Evolutionary conservation across 116 monocot species (phyloP).

Genomic region (Posidonia oceanica): DNA sequence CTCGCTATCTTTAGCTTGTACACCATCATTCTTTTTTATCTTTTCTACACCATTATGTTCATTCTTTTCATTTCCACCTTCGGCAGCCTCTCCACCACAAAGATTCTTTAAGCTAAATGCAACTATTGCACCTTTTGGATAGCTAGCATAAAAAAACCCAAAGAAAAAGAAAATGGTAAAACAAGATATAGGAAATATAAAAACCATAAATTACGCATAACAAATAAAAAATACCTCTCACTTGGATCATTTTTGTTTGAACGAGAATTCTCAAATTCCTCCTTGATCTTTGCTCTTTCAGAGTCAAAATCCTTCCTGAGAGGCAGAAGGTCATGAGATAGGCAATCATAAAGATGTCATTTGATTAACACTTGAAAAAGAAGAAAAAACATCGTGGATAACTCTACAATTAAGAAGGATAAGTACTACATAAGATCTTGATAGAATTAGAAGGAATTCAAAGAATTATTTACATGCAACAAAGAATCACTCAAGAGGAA

Average conservation of each 20-base stretch:
- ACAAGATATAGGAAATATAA: background rate
- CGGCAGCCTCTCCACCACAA: conserved; percentile 5
- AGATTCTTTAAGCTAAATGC: conserved; percentile 54
- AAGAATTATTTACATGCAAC: too few relatives aligned
- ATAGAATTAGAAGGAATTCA: too few relatives aligned
- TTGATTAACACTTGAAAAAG: background rate
- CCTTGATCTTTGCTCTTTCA: conserved; percentile 37
- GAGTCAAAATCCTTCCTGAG: conserved; percentile 68
- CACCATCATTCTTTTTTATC: background rate
- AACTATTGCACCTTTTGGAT: conserved; percentile 77
- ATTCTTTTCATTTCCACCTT: conserved; percentile 3
- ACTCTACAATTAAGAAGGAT: too few relatives aligned
- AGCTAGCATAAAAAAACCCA: conserved; percentile 20
- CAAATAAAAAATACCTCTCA: conserved; percentile 26
- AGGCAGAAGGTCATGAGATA: background rate
- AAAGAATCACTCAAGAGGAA: too few relatives aligned
- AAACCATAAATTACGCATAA: background rate
- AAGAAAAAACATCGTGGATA: too few relatives aligned
- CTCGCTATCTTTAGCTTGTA: background rate
- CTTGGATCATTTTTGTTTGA: conserved; percentile 22
- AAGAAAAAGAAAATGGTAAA: background rate
- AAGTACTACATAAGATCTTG: too few relatives aligned
- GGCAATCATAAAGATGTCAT: background rate
- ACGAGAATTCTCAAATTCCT: conserved; percentile 24
- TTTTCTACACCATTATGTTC: conserved; percentile 14